Base-by-base conservation (phyloP, 768 basidiomycete species). In the Floccularia luteovirens region DNA sequence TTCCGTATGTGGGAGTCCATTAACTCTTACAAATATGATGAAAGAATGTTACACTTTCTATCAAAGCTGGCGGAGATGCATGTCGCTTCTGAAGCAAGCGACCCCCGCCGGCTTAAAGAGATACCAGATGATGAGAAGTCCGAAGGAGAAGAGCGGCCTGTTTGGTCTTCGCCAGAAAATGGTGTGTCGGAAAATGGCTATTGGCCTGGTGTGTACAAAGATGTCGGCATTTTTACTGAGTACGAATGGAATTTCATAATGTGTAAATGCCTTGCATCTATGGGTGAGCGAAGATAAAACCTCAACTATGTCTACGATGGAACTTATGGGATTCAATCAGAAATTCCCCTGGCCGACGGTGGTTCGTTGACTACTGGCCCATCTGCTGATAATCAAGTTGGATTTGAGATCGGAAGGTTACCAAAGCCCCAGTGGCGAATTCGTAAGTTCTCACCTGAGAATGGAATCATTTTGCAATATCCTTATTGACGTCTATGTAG, bases 21-120 rank as follows among this genome's bases (percentile, higher is more conserved):
- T 53, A 90, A 91, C 63, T 89, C 87, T 42, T 87, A 87, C 58
- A 75, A 82, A 60, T 92, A 80, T 64, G 90, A 92, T 67, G 90
- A 90, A 53, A 75, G 90, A 58, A 89, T 90, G 78, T 69, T 92
- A 45, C 75, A 87, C 42, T 84, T 94, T 55, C 72, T 92, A 44
- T 71, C 88, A 21, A 73, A 74, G 50, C 69, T 94, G 33, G 66
- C 82, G 40, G 83, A 90, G 58, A 69, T 82, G 62, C 91, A 94
- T 63, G 72, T 87, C 46, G 81, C 85, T 50, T 81, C 90, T 38
- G 68, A 74, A 30, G 61, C 77, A 58, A 87, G 83, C 55, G 79
- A 92, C 54, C 90, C 90, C 19, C 67, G 70, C 41, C 69, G 70
- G 46, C 66, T 90, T 43, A 56, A 70, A 35, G 70, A 77, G 40